phyloP scores from a whole-genome alignment of 1,284 basidiomycete genomes.

The Papiliotrema nemorosa region DNA sequence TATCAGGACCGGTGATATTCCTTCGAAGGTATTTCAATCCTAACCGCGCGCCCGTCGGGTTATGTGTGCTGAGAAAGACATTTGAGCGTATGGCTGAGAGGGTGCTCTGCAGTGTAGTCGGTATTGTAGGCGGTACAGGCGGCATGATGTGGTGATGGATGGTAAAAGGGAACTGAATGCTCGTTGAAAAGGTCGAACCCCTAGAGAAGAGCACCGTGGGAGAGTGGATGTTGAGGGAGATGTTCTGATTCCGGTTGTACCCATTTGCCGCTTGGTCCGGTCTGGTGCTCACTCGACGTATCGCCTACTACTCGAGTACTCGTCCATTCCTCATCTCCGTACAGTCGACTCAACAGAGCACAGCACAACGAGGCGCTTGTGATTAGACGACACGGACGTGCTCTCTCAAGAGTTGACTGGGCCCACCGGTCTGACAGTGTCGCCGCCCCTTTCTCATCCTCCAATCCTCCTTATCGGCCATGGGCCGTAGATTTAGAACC shows the following conservation, averaged over 20 bases:
- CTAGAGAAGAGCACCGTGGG: background rate
- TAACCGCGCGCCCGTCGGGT: conserved; percentile 69
- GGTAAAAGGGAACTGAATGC: background rate
- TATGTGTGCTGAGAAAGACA: conserved; percentile 80
- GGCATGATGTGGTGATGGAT: conserved; percentile 7
- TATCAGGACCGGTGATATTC: conserved; percentile 69
- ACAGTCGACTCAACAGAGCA: no score
- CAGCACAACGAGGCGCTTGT: no score
- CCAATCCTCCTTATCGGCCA: conserved; percentile 8
- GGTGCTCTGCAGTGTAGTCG: conserved; percentile 21
- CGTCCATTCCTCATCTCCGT: no score
- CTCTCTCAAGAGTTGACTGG: no score
- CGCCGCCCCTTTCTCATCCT: background rate
- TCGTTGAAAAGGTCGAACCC: background rate
- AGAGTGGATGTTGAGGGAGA: no score
- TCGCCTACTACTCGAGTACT: no score
- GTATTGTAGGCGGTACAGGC: conserved; percentile 5
- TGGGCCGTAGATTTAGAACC: conserved; percentile 56
- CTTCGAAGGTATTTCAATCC: conserved; percentile 79
- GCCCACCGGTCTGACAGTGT: no score
- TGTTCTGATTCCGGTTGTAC: background rate
- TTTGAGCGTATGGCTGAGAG: conserved; percentile 40
- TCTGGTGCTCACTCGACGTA: background rate
- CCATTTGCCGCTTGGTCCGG: background rate
- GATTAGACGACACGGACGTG: no score